These are phyloP conservation scores for Mycena pura DNA, from an alignment of 768 basidiomycete genomes.

Conservation along the genomic window DNA sequence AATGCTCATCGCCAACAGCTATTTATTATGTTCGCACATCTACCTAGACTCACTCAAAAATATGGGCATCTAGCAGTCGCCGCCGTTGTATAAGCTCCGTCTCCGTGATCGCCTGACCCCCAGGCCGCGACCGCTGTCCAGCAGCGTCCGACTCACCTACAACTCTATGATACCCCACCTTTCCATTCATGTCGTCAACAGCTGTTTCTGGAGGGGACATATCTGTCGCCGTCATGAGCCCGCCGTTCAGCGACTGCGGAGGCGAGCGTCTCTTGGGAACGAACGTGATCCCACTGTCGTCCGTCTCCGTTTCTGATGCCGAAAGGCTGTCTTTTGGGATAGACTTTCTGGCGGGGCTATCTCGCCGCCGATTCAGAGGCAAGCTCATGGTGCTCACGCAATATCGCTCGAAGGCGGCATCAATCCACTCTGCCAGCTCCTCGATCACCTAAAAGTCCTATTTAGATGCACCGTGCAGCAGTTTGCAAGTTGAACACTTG, in stretches of 20 bases:
- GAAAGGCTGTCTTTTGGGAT: slow-evolving; percentile 21
- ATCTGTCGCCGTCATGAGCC: neutral
- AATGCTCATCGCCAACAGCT: no score
- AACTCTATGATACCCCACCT: neutral
- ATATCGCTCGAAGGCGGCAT: slow-evolving; percentile 68
- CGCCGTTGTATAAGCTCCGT: slow-evolving; percentile 79
- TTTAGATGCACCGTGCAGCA: slow-evolving; percentile 8
- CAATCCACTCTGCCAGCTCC: slow-evolving; percentile 92
- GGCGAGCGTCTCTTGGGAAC: slow-evolving; percentile 53
- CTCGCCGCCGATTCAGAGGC: slow-evolving; percentile 12
- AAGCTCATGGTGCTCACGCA: slow-evolving; percentile 17
- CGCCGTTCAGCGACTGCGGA: slow-evolving; percentile 29
- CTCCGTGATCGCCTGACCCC: slow-evolving; percentile 78
- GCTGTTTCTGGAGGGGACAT: neutral
- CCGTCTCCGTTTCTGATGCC: slow-evolving; percentile 66
- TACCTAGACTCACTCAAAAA: slow-evolving; percentile 60
- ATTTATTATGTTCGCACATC: no score
- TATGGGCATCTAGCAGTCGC: slow-evolving; percentile 77
- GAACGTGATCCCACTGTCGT: slow-evolving; percentile 75
- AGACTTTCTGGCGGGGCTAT: slow-evolving; percentile 28
- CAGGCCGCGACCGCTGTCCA: slow-evolving; percentile 44
- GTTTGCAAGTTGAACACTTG: slow-evolving; percentile 33
- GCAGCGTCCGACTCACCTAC: slow-evolving; percentile 25
- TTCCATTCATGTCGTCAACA: neutral
- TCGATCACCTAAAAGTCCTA: slow-evolving; percentile 58